These are phyloP conservation scores for Microsporum audouinii DNA, from an alignment of 2,329 filamentous ascomycete genomes.

Conservation along the genomic window DNA sequence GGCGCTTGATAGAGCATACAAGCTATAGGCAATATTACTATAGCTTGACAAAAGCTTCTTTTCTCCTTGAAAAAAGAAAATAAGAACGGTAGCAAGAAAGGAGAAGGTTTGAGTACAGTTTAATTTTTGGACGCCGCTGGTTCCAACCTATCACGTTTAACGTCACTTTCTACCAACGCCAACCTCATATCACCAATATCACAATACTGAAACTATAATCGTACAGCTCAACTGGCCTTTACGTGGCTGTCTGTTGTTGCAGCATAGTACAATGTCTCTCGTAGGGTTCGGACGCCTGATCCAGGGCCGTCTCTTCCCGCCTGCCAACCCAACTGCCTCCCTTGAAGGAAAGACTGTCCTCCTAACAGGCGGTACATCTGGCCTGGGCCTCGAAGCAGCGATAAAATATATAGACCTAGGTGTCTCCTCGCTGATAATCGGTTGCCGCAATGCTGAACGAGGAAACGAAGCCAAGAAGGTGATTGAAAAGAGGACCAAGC, in stretches of 20 bases:
- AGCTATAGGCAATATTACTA: background rate
- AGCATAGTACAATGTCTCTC: background rate
- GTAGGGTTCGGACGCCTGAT: constrained; percentile 9
- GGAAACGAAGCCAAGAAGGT: constrained; percentile 32
- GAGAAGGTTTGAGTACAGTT: background rate
- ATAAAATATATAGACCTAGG: constrained; percentile 37
- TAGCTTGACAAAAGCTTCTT: background rate
- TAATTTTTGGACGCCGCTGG: background rate
- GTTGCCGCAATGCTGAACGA: constrained; percentile 34
- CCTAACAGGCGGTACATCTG: constrained; percentile 41
- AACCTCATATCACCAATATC: background rate
- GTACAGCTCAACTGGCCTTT: background rate
- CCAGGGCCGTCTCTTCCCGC: constrained; percentile 19
- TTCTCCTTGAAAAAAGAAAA: background rate
- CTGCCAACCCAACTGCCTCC: constrained; percentile 27
- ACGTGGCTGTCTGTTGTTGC: background rate
- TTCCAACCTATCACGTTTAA: background rate
- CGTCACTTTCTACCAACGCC: background rate
- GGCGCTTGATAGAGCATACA: background rate
- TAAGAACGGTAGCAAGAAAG: background rate
- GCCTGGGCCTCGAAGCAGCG: constrained; percentile 41
- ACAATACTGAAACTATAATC: background rate
- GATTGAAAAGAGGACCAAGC: constrained; percentile 22
- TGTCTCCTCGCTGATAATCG: constrained; percentile 36
- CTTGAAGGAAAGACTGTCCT: constrained; percentile 39